Evolutionary conservation across 352 stramenopile species (phyloP), one percentile per base, ranked within the genome.

Genomic region (Phytopythium chamaehyphon): DNA sequence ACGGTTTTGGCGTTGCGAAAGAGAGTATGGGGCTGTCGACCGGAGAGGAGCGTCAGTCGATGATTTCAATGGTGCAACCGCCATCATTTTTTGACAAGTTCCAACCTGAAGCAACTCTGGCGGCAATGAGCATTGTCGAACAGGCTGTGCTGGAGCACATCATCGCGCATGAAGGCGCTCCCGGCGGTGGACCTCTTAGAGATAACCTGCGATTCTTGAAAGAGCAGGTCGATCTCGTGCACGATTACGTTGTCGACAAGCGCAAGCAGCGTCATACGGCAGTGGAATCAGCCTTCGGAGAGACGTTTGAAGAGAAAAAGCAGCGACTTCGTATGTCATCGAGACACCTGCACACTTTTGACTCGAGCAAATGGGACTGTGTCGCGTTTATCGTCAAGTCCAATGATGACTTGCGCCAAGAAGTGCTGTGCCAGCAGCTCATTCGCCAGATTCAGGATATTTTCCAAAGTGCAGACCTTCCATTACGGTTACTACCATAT

Each of bases 361-460:
- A 67, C 12, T 60, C 65, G 10, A 57, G 50, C 8, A 62, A 69
- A 38, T 93, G 83, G 83, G 74, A 90, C 43, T 88, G 76, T 39
- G 77, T 90, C 11, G 85, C 86, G 26, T 93, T 98, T 42, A 98
- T 99, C 69, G 92, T 99, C 7, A 99, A 99, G 67, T 97, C 90
- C 9, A 98, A 99, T 61, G 97, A 99, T 58, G 96, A 99, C 62
- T 66, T 99, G 42, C 80, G 96, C 19, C 97, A 99, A 73, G 96
- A 99, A 77, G 90, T 97, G 45, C 95, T 98, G 55, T 96, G 96
- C 40, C 87, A 98, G 65, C 94, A 99, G 59, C 78, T 99, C 5
- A 98, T 99, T 61, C 84, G 90, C 28, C 81, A 98, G 37, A 93
- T 97, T 28, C 78, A 96, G 45, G 93, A 98, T 64, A 98, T 98